Conservation (phyloP, 306 rosid species). For the Amphicarpaea edgeworthii region DNA sequence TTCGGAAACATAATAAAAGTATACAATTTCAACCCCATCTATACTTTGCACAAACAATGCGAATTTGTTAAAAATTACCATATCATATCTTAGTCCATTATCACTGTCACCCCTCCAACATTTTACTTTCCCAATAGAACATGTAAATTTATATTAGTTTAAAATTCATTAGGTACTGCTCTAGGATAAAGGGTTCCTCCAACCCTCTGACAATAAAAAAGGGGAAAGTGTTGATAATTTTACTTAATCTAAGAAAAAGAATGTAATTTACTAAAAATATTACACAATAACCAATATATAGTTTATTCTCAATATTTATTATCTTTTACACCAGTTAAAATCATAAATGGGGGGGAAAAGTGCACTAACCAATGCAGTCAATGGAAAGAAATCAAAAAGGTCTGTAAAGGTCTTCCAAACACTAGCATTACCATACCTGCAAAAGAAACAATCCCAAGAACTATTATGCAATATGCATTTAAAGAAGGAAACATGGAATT, state of each 20-base stretch:
- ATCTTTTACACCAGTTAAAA: constrained; percentile 6
- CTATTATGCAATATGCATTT: constrained; percentile 40
- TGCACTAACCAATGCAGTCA: constrained; percentile 97
- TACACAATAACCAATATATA: constrained; percentile 7
- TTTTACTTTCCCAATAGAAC: background rate
- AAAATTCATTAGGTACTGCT: background rate
- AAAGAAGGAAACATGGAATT: constrained; percentile 19
- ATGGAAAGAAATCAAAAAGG: constrained; percentile 95
- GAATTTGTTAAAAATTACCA: background rate
- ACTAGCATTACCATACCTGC: constrained; percentile 96
- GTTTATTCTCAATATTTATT: constrained; percentile 20
- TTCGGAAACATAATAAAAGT: background rate
- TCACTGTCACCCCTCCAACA: background rate
- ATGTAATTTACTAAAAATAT: constrained; percentile 9
- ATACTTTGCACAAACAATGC: constrained; percentile 25
- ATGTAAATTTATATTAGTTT: constrained; percentile 15
- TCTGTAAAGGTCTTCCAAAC: constrained; percentile 99
- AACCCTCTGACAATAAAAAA: background rate
- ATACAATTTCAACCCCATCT: background rate
- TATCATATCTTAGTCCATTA: background rate
- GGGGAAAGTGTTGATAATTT: background rate
- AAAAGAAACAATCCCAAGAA: constrained; percentile 35
- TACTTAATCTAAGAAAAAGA: background rate
- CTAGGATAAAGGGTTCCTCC: background rate
- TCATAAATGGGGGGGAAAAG: background rate